phyloP scores from a whole-genome alignment of 2,329 filamentous ascomycete genomes.

The Colletotrichum cordylinicola region DNA sequence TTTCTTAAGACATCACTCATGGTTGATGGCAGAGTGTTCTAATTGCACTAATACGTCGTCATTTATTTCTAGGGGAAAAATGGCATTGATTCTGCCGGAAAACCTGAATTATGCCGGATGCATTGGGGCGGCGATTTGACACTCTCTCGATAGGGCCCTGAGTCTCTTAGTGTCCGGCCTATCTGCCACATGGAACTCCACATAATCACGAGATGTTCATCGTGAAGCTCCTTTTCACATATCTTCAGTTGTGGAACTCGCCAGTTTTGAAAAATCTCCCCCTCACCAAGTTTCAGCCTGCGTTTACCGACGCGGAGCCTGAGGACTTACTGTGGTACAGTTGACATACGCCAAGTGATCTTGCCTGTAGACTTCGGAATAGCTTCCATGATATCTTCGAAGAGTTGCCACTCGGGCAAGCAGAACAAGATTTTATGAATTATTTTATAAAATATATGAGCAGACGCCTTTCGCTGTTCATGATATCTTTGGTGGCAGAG shows the following conservation, averaged over 20 bases:
- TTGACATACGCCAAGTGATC: too few relatives aligned
- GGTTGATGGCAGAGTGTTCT: not conserved
- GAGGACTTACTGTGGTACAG: not conserved
- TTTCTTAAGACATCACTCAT: not conserved
- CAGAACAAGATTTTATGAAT: too few relatives aligned
- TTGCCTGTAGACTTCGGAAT: too few relatives aligned
- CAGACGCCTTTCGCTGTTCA: too few relatives aligned
- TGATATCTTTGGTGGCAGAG: too few relatives aligned
- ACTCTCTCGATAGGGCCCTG: not conserved
- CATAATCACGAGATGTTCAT: not conserved
- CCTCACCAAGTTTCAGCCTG: not conserved
- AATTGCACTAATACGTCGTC: not conserved
- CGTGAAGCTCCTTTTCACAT: not conserved
- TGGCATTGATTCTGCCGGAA: not conserved
- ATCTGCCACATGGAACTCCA: not conserved
- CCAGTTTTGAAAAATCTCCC: accelerated
- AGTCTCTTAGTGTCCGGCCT: not conserved
- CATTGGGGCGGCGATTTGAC: too few relatives aligned
- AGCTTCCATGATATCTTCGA: too few relatives aligned
- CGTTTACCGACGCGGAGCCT: not conserved
- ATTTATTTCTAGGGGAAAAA: not conserved
- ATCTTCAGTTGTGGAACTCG: not conserved
- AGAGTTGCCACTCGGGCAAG: too few relatives aligned
- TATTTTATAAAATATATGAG: too few relatives aligned
- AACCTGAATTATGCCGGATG: not conserved